Conservation (phyloP, 805 yeast genomes). For the Blastobotrys parvus region DNA sequence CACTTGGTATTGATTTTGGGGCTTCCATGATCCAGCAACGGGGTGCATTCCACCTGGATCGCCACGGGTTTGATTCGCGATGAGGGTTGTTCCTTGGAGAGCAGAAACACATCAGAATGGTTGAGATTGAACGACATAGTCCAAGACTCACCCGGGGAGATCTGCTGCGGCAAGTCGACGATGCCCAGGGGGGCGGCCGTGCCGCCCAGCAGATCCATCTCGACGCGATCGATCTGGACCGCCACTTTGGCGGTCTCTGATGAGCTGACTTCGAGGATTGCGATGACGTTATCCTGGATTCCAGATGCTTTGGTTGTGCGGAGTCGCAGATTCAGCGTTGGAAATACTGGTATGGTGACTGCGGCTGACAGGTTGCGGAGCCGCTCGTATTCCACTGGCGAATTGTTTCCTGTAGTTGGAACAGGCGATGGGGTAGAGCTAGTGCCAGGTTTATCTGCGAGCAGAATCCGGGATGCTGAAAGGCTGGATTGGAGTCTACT, state of each 20-base stretch:
- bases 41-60: slow-evolving; percentile 1
- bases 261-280: slow-evolving; percentile 41
- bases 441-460: neutral
- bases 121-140: slow-evolving; percentile 22
- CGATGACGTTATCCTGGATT: slow-evolving; percentile 36
- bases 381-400: neutral
- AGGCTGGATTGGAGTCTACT: neutral
- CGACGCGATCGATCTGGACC: slow-evolving; percentile 11
- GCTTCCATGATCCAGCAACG: neutral
- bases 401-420: slow-evolving; percentile 2
- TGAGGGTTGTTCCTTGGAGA: slow-evolving; percentile 5
- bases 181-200: slow-evolving; percentile 16
- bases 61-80: slow-evolving; percentile 3
- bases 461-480: neutral
- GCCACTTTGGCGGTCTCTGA: slow-evolving; percentile 32
- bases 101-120: slow-evolving; percentile 12
- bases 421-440: slow-evolving; percentile 1
- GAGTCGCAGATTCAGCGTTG: slow-evolving; percentile 38
- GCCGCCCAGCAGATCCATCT: slow-evolving; percentile 20
- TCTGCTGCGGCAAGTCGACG: slow-evolving; percentile 22
- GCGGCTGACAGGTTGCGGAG: slow-evolving; percentile 6
- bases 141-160: slow-evolving; percentile 23
- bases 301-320: slow-evolving; percentile 44
- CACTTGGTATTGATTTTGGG: slow-evolving; percentile 27
- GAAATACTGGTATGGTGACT: slow-evolving; percentile 23